Percentiles rank a stretch among this genome's conserved stretches.
These are phyloP conservation scores for Rhododendron vialii DNA, from an alignment of 148 eudicot species.

Conservation along the genomic window DNA sequence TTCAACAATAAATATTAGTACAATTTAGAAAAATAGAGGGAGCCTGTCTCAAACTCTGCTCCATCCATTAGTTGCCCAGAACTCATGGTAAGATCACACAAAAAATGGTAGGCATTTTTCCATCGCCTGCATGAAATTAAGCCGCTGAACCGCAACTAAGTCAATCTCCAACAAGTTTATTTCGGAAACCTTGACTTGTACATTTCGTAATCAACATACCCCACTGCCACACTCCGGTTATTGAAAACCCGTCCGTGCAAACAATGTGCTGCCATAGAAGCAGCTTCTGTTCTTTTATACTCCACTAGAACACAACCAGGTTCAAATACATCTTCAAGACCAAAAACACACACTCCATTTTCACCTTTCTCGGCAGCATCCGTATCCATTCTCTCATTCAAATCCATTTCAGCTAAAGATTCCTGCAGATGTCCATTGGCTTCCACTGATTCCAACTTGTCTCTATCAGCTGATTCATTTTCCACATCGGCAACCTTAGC, in stretches of 20 bases:
- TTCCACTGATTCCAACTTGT: conserved; percentile 22
- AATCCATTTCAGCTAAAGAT: conserved; percentile 11
- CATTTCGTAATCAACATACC: conserved; percentile 45
- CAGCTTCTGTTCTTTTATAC: conserved; percentile 69
- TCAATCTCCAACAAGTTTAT: conserved; percentile 5
- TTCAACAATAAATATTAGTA: too few relatives aligned
- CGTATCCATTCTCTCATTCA: not conserved
- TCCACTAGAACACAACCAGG: conserved; percentile 71
- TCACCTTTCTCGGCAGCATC: conserved; percentile 21
- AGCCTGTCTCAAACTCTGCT: conserved; percentile 3
- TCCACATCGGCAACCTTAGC: conserved; percentile 6
- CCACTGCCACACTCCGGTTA: conserved; percentile 54
- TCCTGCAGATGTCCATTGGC: conserved; percentile 16
- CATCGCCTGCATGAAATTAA: not conserved
- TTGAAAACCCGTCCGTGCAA: conserved; percentile 78
- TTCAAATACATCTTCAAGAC: conserved; percentile 38
- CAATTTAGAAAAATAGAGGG: not conserved
- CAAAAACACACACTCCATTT: conserved; percentile 8
- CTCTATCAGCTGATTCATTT: conserved; percentile 18
- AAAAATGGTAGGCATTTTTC: not conserved
- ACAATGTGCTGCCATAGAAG: conserved; percentile 87
- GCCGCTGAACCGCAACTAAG: not conserved
- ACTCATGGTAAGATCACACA: not conserved
- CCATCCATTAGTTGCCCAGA: too few relatives aligned
- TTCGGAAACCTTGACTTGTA: conserved; percentile 50